Percentiles rank a stretch among this genome's conserved stretches.
phyloP scores from a whole-genome alignment of 306 rosid species.

The Cucumis melo region DNA sequence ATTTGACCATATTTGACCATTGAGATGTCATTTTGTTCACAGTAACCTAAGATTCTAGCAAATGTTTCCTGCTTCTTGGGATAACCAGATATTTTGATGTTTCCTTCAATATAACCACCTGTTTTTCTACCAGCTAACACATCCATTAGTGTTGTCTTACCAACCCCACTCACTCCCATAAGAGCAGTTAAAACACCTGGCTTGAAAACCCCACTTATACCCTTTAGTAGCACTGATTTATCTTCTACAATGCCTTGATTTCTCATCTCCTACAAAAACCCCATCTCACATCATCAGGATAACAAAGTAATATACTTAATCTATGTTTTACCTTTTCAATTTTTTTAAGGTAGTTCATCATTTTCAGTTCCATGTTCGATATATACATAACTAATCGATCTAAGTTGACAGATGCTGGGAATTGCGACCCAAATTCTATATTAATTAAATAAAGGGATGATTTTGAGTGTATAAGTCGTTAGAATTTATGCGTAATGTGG shows the following conservation, averaged over 20 bases:
- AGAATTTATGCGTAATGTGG: too few species aligned
- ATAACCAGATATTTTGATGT: conserved; percentile 56
- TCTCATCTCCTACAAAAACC: conserved; percentile 47
- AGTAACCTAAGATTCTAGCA: conserved; percentile 83
- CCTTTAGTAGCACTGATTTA: conserved; percentile 54
- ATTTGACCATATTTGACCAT: too few species aligned
- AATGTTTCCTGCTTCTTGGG: conserved; percentile 87
- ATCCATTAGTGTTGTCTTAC: conserved; percentile 96
- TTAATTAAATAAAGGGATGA: too few species aligned
- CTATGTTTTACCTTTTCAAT: background rate
- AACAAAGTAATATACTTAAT: background rate
- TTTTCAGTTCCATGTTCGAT: too few species aligned
- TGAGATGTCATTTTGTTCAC: conserved; percentile 86
- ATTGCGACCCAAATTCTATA: too few species aligned
- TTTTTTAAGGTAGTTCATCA: too few species aligned
- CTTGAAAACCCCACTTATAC: conserved; percentile 73
- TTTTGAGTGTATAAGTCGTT: too few species aligned
- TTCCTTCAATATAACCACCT: conserved; percentile 69
- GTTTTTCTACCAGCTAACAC: conserved; percentile 89
- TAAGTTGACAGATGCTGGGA: too few species aligned
- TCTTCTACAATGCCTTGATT: conserved; percentile 47
- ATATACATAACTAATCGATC: too few species aligned
- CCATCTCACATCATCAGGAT: background rate
- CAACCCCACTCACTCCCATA: conserved; percentile 95
- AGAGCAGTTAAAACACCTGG: conserved; percentile 93